phyloP scores from a whole-genome alignment of 768 basidiomycete genomes.

The Rubroboletus satanas region DNA sequence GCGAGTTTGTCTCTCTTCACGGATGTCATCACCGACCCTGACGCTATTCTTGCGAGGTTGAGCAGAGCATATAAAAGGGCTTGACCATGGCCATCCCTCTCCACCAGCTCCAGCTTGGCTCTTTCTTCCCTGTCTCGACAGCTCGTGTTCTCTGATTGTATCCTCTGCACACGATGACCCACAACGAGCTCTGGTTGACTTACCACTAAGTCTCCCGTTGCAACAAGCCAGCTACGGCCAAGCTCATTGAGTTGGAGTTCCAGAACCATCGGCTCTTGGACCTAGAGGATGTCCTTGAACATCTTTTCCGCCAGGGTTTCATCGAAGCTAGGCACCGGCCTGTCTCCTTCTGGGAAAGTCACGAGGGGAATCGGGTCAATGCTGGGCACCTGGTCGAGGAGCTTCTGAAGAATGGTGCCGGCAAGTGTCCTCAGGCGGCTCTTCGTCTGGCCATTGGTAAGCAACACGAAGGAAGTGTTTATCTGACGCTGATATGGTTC shows the following conservation, averaged over 20 bases:
- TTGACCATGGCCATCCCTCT: neutral
- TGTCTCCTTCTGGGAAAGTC: slow-evolving; percentile 43
- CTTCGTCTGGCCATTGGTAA: slow-evolving; percentile 45
- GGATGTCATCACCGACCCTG: neutral
- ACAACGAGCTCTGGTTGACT: slow-evolving; percentile 45
- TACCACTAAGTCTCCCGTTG: slow-evolving; percentile 46
- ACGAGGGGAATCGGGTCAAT: slow-evolving; percentile 36
- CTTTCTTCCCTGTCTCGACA: neutral
- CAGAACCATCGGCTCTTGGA: slow-evolving; percentile 38
- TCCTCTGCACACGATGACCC: slow-evolving; percentile 19
- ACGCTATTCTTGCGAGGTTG: neutral
- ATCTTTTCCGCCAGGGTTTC: slow-evolving; percentile 43
- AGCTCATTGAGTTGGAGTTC: slow-evolving; percentile 46
- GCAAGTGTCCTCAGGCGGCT: slow-evolving; percentile 42
- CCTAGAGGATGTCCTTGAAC: slow-evolving; percentile 48
- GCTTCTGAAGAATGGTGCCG: slow-evolving; percentile 34
- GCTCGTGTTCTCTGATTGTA: neutral
- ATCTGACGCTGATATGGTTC: neutral
- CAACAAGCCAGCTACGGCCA: slow-evolving; percentile 39
- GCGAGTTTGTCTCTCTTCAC: slow-evolving; percentile 4
- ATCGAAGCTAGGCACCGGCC: slow-evolving; percentile 43
- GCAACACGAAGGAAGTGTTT: slow-evolving; percentile 5
- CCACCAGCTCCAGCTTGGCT: neutral
- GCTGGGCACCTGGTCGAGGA: slow-evolving; percentile 36
- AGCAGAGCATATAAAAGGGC: slow-evolving; percentile 9